Percentiles rank a stretch among this genome's conserved stretches.
phyloP scores from a whole-genome alignment of 129 eudicot species.

The Lactuca sativa region DNA sequence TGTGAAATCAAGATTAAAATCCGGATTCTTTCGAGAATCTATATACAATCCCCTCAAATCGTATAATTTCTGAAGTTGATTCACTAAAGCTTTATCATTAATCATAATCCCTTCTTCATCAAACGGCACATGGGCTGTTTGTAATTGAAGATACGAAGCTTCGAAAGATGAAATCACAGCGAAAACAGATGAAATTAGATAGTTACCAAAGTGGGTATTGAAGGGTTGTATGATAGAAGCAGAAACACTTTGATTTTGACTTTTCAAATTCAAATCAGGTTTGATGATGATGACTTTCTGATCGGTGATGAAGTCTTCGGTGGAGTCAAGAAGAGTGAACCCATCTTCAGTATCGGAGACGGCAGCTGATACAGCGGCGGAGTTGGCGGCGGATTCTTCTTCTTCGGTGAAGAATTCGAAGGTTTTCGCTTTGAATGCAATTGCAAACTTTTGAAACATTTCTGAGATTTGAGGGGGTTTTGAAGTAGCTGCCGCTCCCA shows the following conservation, averaged over 20 bases:
- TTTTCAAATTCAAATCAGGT: slow-evolving; percentile 51
- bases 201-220: slow-evolving; percentile 45
- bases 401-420: slow-evolving; percentile 86
- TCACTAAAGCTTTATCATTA: slow-evolving; percentile 72
- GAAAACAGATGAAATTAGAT: slow-evolving; percentile 63
- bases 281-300: slow-evolving; percentile 86
- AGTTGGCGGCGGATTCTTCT: slow-evolving; percentile 29
- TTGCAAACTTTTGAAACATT: slow-evolving; percentile 86
- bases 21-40: slow-evolving; percentile 44
- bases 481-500: slow-evolving; percentile 32
- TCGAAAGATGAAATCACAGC: slow-evolving; percentile 85
- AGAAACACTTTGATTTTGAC: slow-evolving; percentile 20
- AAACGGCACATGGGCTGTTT: slow-evolving; percentile 82
- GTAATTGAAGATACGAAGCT: slow-evolving; percentile 87
- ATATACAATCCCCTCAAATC: slow-evolving; percentile 67
- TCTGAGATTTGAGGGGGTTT: slow-evolving; percentile 88
- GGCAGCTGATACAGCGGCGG: slow-evolving; percentile 31
- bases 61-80: slow-evolving; percentile 61
- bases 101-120: slow-evolving; percentile 50
- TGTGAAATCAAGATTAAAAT: slow-evolving; percentile 41
- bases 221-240: slow-evolving; percentile 30
- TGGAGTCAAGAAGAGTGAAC: slow-evolving; percentile 62
- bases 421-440: slow-evolving; percentile 86
- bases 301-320: slow-evolving; percentile 77
- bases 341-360: slow-evolving; percentile 43